A percentile compares a stretch with the other conserved stretches of the same genome.
Evolutionary conservation across 768 basidiomycete genomes (phyloP).

Genomic region (Phaeotremella skinneri): DNA sequence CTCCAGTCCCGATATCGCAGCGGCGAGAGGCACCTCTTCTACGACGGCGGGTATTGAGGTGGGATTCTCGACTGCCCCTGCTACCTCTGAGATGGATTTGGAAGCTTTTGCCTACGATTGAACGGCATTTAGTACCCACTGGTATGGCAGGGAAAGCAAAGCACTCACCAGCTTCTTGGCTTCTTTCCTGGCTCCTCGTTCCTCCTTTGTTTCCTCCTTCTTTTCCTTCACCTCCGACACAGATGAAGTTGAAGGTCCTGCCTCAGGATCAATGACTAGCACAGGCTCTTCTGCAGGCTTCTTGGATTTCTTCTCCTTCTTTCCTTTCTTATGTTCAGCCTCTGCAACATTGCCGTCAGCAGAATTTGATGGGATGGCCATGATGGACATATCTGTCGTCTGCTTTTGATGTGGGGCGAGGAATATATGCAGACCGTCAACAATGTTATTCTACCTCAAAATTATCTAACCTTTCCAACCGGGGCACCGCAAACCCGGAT

Average conservation of each 20-base stretch:
- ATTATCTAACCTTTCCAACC: conserved; percentile 8
- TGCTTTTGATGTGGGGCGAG: background rate
- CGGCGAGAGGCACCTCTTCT: background rate
- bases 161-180: conserved; percentile 7
- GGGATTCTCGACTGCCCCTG: too few relatives aligned
- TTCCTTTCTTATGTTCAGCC: conserved; percentile 11
- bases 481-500: background rate
- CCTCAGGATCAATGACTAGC: background rate
- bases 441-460: conserved; percentile 1
- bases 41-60: background rate
- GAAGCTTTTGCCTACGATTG: background rate
- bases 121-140: background rate
- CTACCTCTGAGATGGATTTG: background rate
- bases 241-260: background rate
- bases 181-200: conserved; percentile 3
- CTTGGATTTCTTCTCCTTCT: conserved; percentile 17
- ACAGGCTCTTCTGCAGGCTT: conserved; percentile 10
- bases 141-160: background rate
- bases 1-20: background rate
- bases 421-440: background rate
- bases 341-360: conserved; percentile 27
- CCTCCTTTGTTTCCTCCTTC: conserved; percentile 8
- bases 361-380: conserved; percentile 13
- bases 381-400: background rate
- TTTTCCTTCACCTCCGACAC: background rate